These are phyloP conservation scores for Tanacetum coccineum DNA, from an alignment of 129 eudicot genomes.

Conservation along the genomic window DNA sequence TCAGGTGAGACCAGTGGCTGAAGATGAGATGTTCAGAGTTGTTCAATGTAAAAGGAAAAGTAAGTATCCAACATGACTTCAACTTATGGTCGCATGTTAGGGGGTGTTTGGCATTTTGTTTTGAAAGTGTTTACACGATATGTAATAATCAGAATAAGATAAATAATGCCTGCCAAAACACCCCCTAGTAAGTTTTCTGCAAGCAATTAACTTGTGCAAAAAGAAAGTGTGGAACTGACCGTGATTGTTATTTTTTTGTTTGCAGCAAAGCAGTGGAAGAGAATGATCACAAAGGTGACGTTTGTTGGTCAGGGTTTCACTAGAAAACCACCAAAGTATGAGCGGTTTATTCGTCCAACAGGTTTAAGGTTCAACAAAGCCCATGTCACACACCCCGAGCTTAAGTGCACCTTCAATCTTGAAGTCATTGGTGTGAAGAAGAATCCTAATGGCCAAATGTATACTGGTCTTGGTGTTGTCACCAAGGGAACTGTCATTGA, in stretches of 20 bases:
- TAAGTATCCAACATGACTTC: background rate
- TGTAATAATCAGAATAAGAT: background rate
- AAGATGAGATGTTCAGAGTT: constrained; percentile 96
- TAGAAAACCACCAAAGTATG: constrained; percentile 85
- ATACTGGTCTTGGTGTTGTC: constrained; percentile 86
- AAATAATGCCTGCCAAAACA: background rate
- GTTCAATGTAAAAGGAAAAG: constrained; percentile 85
- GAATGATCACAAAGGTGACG: constrained; percentile 87
- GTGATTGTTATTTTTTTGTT: background rate
- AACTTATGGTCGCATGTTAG: background rate
- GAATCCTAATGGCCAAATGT: constrained; percentile 91
- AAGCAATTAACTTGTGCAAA: too few species aligned
- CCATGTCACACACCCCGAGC: constrained; percentile 90
- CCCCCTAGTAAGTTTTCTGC: background rate
- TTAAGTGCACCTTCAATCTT: constrained; percentile 85
- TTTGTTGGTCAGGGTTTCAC: constrained; percentile 89
- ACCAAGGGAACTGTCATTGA: constrained; percentile 93
- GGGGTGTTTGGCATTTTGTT: background rate
- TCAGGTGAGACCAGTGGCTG: constrained; percentile 97
- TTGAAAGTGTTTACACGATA: background rate
- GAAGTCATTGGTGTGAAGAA: constrained; percentile 93
- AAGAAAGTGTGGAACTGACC: background rate
- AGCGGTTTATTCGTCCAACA: constrained; percentile 80
- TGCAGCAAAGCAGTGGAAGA: constrained; percentile 97
- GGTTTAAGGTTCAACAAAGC: constrained; percentile 86